phyloP scores from a whole-genome alignment of 164 flowering plant species.

The Cinnamomum micranthum region DNA sequence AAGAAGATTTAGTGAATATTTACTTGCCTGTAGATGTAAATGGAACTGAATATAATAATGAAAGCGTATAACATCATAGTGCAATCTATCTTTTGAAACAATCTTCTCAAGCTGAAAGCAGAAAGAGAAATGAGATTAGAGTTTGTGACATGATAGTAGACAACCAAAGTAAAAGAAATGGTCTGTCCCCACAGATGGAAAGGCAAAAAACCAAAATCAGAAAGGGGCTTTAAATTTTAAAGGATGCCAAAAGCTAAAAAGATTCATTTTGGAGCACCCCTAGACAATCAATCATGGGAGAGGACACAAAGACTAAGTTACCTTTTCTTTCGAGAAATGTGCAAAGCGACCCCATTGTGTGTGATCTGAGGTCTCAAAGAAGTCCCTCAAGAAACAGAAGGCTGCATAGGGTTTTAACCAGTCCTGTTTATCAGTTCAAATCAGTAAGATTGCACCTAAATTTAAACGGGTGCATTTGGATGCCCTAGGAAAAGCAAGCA shows the following conservation, averaged over 20 bases:
- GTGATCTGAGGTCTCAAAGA: conserved; percentile 95
- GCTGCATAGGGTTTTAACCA: conserved; percentile 99
- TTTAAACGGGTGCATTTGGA: background rate
- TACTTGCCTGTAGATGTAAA: conserved; percentile 74
- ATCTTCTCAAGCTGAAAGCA: conserved; percentile 85
- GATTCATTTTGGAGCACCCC: background rate
- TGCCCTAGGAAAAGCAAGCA: background rate
- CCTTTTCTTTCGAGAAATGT: conserved; percentile 69
- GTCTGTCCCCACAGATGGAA: background rate
- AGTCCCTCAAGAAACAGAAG: conserved; percentile 90
- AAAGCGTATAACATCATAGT: conserved; percentile 71
- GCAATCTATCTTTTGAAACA: conserved; percentile 66
- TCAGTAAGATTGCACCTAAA: conserved; percentile 1
- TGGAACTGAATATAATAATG: conserved; percentile 90
- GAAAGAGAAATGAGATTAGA: conserved; percentile 10
- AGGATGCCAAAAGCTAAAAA: background rate
- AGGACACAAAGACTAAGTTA: conserved; percentile 10
- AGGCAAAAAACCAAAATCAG: background rate
- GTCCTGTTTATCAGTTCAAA: conserved; percentile 43
- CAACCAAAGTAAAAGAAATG: background rate
- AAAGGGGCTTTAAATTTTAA: background rate
- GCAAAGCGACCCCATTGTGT: conserved; percentile 97
- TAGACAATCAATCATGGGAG: background rate
- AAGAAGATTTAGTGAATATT: background rate
- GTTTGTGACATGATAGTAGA: background rate